Conservation (phyloP, 805 yeast species). For the Scheffersomyces lignosus region DNA sequence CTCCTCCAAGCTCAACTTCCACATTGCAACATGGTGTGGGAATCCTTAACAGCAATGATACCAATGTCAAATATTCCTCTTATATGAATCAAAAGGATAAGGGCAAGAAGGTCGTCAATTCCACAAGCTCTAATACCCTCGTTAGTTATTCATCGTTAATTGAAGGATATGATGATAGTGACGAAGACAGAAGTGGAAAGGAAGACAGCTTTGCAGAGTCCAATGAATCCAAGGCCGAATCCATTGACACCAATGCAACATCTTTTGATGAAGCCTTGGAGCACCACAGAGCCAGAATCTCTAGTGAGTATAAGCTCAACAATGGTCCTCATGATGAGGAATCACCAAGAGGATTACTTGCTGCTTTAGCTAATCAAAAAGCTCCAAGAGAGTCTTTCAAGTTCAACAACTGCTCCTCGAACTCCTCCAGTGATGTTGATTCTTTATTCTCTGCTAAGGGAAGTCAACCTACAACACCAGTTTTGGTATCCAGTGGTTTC, state of each 20-base stretch:
- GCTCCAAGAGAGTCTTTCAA: background rate
- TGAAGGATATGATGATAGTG: slow-evolving; percentile 27
- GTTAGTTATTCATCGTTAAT: slow-evolving; percentile 28
- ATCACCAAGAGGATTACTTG: background rate
- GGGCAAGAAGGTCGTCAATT: slow-evolving; percentile 9
- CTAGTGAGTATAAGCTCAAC: too few relatives aligned
- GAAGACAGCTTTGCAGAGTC: background rate
- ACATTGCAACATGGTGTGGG: background rate
- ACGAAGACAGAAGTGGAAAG: slow-evolving; percentile 3
- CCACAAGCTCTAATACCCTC: slow-evolving; percentile 22
- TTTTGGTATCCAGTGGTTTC: background rate
- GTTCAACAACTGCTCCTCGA: background rate
- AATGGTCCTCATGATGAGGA: background rate
- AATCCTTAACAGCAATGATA: background rate
- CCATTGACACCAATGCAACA: slow-evolving; percentile 6
- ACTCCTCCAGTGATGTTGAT: background rate
- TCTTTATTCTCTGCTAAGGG: background rate
- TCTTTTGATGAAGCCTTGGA: background rate
- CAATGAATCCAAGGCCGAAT: slow-evolving; percentile 1
- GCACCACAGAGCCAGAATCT: too few relatives aligned
- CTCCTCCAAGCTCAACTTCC: slow-evolving; percentile 8
- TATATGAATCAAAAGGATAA: slow-evolving; percentile 11
- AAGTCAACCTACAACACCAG: background rate
- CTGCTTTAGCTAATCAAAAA: background rate
- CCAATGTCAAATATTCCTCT: slow-evolving; percentile 14